A percentile compares a stretch with the other conserved stretches of the same genome.
Evolutionary conservation across 139 green algal species (phyloP).

Genomic region (Axilococcus clingmanii): DNA sequence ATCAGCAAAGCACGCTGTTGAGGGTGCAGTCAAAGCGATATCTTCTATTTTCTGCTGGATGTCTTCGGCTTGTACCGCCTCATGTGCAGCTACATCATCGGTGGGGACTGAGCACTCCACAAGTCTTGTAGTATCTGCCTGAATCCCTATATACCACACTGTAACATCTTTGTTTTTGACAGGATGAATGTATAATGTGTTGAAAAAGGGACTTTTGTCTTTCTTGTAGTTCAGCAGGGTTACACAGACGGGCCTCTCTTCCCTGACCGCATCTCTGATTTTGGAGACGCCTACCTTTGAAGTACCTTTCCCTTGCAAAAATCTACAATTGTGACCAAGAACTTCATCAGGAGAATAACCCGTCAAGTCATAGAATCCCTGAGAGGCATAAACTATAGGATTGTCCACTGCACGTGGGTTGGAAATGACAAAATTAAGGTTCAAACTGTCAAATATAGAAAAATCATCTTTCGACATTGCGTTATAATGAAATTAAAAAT

Average conservation of each 20-base stretch:
- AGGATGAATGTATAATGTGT: conserved; percentile 29
- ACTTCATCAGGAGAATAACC: conserved; percentile 48
- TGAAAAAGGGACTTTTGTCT: conserved; percentile 33
- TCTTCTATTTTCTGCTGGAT: conserved; percentile 4
- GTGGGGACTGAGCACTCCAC: conserved; percentile 8
- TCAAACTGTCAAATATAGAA: neutral
- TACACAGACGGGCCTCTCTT: conserved; percentile 27
- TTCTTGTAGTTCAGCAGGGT: conserved; percentile 60
- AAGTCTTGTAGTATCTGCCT: conserved; percentile 49
- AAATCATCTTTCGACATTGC: too few species aligned
- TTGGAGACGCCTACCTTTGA: conserved; percentile 20
- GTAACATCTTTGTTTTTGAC: conserved; percentile 26
- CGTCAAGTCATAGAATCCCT: conserved; percentile 42
- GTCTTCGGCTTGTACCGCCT: conserved; percentile 5
- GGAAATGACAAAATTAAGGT: conserved; percentile 14
- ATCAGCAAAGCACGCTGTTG: conserved; percentile 4
- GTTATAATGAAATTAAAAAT: too few species aligned
- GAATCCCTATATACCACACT: conserved; percentile 66
- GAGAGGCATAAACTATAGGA: conserved; percentile 44
- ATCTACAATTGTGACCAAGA: conserved; percentile 54
- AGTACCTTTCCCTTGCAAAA: conserved; percentile 36
- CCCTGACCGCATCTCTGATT: conserved; percentile 33
- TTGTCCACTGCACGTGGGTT: conserved; percentile 29
- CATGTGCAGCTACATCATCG: conserved; percentile 1
- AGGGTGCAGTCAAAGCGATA: neutral